A percentile compares a stretch with the other conserved stretches of the same genome.
These are phyloP conservation scores for Chenopodium formosanum DNA, from an alignment of 148 eudicot genomes.

Conservation along the genomic window DNA sequence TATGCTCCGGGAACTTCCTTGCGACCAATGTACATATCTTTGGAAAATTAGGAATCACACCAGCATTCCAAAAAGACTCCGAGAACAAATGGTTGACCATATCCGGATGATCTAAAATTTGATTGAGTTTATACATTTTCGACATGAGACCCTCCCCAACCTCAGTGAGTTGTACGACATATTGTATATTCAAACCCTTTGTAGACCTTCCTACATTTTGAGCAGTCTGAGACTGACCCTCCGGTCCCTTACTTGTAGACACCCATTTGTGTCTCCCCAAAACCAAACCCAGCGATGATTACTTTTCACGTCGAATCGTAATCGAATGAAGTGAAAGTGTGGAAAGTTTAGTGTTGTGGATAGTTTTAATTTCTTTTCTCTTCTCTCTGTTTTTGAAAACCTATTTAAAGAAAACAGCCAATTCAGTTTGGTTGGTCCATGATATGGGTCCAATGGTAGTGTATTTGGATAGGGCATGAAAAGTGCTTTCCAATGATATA, in stretches of 20 bases:
- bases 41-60: constrained; percentile 80
- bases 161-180: constrained; percentile 83
- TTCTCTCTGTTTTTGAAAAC: too few relatives aligned
- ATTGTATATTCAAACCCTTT: constrained; percentile 90
- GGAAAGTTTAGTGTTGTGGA: too few relatives aligned
- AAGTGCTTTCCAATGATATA: too few relatives aligned
- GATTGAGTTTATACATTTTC: constrained; percentile 87
- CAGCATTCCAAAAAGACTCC: constrained; percentile 90
- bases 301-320: too few relatives aligned
- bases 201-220: constrained; percentile 50
- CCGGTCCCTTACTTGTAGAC: constrained; percentile 30
- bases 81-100: constrained; percentile 64
- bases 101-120: constrained; percentile 90
- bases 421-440: too few relatives aligned
- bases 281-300: too few relatives aligned
- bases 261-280: too few relatives aligned
- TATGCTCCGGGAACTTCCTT: constrained; percentile 95
- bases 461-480: too few relatives aligned
- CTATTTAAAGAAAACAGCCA: too few relatives aligned
- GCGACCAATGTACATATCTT: constrained; percentile 75
- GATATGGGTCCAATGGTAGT: too few relatives aligned
- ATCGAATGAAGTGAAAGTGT: too few relatives aligned
- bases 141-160: constrained; percentile 98
- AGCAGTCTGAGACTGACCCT: constrained; percentile 34
- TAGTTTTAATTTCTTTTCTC: too few relatives aligned